Percentiles rank a stretch among this genome's conserved stretches.
Conservation (phyloP, 345 rosid genomes). For the Conringia planisiliqua region DNA sequence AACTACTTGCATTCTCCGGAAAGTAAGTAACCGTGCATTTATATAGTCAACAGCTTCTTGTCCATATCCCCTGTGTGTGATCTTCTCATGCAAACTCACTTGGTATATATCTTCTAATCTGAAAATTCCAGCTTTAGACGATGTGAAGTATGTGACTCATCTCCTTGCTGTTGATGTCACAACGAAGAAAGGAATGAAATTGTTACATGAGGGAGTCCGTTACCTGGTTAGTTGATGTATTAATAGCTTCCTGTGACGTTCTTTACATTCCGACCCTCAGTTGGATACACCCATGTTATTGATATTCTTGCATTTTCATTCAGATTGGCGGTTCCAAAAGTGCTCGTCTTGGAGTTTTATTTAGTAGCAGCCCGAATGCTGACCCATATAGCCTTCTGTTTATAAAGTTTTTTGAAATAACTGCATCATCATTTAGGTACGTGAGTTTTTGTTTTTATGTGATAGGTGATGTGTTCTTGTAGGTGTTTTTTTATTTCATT, state of each 20-base stretch:
- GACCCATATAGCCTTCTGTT: conserved; percentile 59
- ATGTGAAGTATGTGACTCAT: conserved; percentile 95
- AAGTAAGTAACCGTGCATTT: conserved; percentile 52
- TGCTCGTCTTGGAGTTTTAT: conserved; percentile 83
- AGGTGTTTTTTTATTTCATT: conserved; percentile 2
- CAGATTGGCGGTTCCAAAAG: conserved; percentile 79
- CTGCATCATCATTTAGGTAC: conserved; percentile 74
- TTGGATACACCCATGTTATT: conserved; percentile 16
- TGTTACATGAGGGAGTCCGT: conserved; percentile 81
- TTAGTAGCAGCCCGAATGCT: conserved; percentile 50
- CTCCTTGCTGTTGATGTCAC: conserved; percentile 81
- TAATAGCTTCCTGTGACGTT: conserved; percentile 12
- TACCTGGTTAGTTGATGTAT: conserved; percentile 60
- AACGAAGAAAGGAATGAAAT: conserved; percentile 69
- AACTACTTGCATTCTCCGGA: conserved; percentile 82
- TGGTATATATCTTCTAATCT: conserved; percentile 24
- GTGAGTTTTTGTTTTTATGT: conserved; percentile 29
- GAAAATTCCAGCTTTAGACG: conserved; percentile 61
- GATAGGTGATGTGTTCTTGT: conserved; percentile 15
- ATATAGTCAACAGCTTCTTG: conserved; percentile 7
- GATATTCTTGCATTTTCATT: conserved; percentile 34
- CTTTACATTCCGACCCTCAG: conserved; percentile 2
- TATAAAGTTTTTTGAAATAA: conserved; percentile 60
- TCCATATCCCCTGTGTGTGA: conserved; percentile 10
- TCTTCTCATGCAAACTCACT: conserved; percentile 16